Evolutionary conservation across 1,284 basidiomycete species (phyloP).

Genomic region (Caloboletus inedulis): DNA sequence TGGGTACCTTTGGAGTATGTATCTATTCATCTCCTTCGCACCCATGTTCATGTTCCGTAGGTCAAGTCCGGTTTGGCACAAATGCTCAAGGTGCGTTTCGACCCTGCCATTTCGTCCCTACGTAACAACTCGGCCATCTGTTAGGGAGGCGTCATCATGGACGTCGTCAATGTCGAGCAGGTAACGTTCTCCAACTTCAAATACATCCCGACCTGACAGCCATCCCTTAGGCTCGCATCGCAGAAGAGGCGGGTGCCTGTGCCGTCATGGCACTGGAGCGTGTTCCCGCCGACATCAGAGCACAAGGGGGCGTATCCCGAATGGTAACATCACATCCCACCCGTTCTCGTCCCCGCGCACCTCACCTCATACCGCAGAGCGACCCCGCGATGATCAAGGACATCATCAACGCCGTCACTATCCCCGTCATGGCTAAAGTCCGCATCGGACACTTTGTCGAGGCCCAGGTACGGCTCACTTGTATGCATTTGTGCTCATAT

Average conservation of each 20-base stretch:
- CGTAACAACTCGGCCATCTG: not conserved
- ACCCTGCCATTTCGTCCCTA: not conserved
- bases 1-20: constrained; percentile 81
- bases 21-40: not conserved
- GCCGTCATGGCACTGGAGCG: constrained; percentile 98
- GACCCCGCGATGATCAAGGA: constrained; percentile 97
- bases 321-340: constrained; percentile 59
- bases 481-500: not conserved
- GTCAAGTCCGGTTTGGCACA: constrained; percentile 93
- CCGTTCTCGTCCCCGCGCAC: not conserved
- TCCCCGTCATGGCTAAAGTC: constrained; percentile 91
- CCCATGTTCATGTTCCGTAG: constrained; percentile 35
- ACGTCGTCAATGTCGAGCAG: constrained; percentile 84
- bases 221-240: constrained; percentile 77
- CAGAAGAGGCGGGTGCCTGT: constrained; percentile 96
- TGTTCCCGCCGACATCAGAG: constrained; percentile 94
- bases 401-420: constrained; percentile 88
- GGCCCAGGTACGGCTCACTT: constrained; percentile 64
- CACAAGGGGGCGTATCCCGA: constrained; percentile 86
- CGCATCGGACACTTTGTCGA: constrained; percentile 98
- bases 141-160: constrained; percentile 90
- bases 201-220: not conserved
- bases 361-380: constrained; percentile 50
- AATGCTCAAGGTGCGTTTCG: constrained; percentile 91
- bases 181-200: constrained; percentile 32